Evolutionary conservation across 495 filamentous ascomycete genomes (phyloP), one percentile per base, ranked within the genome.

Genomic region (Neurospora hispaniola): DNA sequence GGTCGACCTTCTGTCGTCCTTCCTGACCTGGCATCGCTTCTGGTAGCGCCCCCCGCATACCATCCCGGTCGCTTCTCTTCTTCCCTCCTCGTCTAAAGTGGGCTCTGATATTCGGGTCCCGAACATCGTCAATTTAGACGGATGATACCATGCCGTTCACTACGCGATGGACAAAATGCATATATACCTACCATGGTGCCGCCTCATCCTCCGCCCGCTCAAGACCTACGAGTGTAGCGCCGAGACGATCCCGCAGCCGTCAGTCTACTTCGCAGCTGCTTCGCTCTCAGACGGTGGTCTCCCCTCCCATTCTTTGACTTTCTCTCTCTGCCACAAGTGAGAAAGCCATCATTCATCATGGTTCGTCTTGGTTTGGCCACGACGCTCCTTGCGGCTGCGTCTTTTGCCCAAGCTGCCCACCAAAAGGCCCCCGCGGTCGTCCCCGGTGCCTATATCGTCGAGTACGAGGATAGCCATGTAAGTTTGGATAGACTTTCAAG

Each of bases 361-460:
- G 77, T 79, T 41, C 75, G 77, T 11, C 27, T 80, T 38, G 66
- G 71, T 72, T 46, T 76, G 31, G 75, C 70, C 69, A 66, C 80
- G 75, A 75, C 79, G 75, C 75, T 83, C 70, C 76, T 85, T 71
- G 78, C 81, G 68, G 79, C 77, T 35, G 74, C 75, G 10, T 71
- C 74, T 68, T 75, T 79, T 70, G 79, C 76, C 70, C 75, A 76
- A 42, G 78, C 78, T 70, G 73, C 76, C 75, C 31, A 73, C 70
- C 70, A 68, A 74, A 69, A 72, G 66, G 78, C 74, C 5, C 78
- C 79, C 2, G 35, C 46, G 4, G 71, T 77, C 42, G 74, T 86
- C 69, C 75, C 82, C 23, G 84, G 84, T 16, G 83, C 83, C 7
- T 86, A 85, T 77, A 84, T 86, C 73, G 80, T 86, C 68, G 84